Conservation (phyloP, 2,329 filamentous ascomycete genomes). For the Fusarium sublunatum region DNA sequence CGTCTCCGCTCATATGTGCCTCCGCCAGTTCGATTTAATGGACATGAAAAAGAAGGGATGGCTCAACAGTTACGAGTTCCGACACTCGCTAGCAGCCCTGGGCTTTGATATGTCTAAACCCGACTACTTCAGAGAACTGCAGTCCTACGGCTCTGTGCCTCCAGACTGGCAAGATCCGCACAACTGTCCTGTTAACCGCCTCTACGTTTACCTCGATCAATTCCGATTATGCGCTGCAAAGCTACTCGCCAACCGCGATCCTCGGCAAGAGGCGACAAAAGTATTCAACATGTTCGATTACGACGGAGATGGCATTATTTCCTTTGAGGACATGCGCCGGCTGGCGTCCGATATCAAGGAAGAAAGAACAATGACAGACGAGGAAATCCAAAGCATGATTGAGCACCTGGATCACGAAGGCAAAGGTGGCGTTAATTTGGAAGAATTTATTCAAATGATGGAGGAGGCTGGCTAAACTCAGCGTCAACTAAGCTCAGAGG, state of each 20-base stretch:
- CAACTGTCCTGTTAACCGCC: slow-evolving; percentile 58
- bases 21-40: slow-evolving; percentile 84
- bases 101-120: slow-evolving; percentile 91
- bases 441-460: slow-evolving; percentile 76
- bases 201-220: slow-evolving; percentile 65
- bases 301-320: slow-evolving; percentile 91
- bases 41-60: slow-evolving; percentile 94
- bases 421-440: slow-evolving; percentile 79
- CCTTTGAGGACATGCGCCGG: slow-evolving; percentile 84
- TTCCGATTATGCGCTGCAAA: slow-evolving; percentile 78
- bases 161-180: slow-evolving; percentile 63
- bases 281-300: slow-evolving; percentile 95
- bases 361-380: slow-evolving; percentile 80
- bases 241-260: slow-evolving; percentile 84
- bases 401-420: slow-evolving; percentile 97
- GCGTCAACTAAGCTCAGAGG: slow-evolving; percentile 1
- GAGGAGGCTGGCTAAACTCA: slow-evolving; percentile 54
- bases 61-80: slow-evolving; percentile 98
- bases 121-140: slow-evolving; percentile 84
- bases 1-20: slow-evolving; percentile 28
- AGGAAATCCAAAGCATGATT: slow-evolving; percentile 95
- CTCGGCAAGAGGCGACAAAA: slow-evolving; percentile 87
- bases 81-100: slow-evolving; percentile 93
- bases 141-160: slow-evolving; percentile 81
- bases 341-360: slow-evolving; percentile 93